Base-by-base conservation (phyloP, 225 moss, liverwort and hornwort species). In the Straminergon stramineum region DNA sequence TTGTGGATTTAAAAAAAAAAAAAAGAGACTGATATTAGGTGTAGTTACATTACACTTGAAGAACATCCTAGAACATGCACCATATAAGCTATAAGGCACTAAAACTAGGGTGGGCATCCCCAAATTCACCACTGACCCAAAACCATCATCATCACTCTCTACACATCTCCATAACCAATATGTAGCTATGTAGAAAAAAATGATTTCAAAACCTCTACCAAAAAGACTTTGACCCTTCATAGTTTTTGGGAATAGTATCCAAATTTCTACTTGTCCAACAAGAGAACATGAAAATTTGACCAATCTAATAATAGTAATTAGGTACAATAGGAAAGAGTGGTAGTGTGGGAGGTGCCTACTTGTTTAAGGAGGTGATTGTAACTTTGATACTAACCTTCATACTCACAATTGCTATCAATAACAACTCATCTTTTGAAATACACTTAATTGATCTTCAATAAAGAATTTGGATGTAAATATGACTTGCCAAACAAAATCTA, bases 311-410 rank as follows among this genome's bases (percentile, higher is more conserved):
- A 31, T 75, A 48, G 11, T 6, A 17, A 75, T 1, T 18, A 48
- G 4, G 2, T 1, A 11, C 1, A 75, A 0, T 19, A 75, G 11
- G 11, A 31, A 51, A 18, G 1, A 75, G 2, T 48, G 48, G 6
- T 0, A 2, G 18, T 32, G 32, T 2, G 2, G 19, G 9, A 15
- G 15, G 4, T 16, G 10, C 1, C 2, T 1, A 31, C 2, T 2
- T 19, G 18, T 21, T 34, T 34, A 13, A 13, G 1, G 13, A 76
- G 3, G 13, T 76, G 5, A 76, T 52, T 76, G 31, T 34, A 34
- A 76, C 21, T 34, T 52, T 34, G 21, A 32, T 34, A 34, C 21
- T 53, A 34, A 32, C 2, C 0, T 52, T 34, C 34, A 32, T 34
- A 34, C 22, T 34, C 22, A 34, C 1, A 0, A 0, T 2, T 34